These are phyloP conservation scores for Solidago caesia DNA, from an alignment of 129 eudicot genomes.

Conservation along the genomic window DNA sequence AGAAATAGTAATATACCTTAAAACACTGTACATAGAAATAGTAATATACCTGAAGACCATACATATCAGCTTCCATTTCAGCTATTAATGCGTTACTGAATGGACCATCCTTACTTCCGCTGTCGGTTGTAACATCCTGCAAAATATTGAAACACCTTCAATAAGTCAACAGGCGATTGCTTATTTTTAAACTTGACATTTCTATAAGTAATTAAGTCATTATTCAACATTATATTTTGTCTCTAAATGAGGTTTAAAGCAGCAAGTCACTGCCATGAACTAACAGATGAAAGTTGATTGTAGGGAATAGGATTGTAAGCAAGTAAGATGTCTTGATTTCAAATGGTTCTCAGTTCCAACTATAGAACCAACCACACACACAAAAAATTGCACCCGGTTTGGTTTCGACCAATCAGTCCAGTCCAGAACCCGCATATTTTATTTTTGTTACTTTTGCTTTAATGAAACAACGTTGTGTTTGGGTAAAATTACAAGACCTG, in stretches of 20 bases:
- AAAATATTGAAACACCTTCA: slow-evolving; percentile 25
- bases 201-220: not conserved
- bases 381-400: too few species aligned
- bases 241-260: not conserved
- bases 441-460: too few species aligned
- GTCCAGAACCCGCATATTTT: too few species aligned
- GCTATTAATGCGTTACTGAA: slow-evolving; percentile 80
- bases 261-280: slow-evolving; percentile 9
- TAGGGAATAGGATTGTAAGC: too few species aligned
- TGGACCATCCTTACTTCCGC: slow-evolving; percentile 42
- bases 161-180: slow-evolving; percentile 17
- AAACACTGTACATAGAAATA: not conserved
- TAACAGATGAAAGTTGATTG: not conserved
- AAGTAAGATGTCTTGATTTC: too few species aligned
- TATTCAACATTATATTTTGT: not conserved
- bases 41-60: slow-evolving; percentile 74
- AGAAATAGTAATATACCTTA: not conserved
- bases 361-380: too few species aligned
- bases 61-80: slow-evolving; percentile 78
- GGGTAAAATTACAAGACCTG: not conserved
- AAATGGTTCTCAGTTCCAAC: too few species aligned
- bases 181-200: not conserved
- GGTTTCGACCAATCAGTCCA: too few species aligned
- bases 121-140: slow-evolving; percentile 50
- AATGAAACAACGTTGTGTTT: too few species aligned